A percentile compares a stretch with the other conserved stretches of the same genome.
phyloP scores from a whole-genome alignment of 2,329 filamentous ascomycete species.

The Microascus cirrosus region DNA sequence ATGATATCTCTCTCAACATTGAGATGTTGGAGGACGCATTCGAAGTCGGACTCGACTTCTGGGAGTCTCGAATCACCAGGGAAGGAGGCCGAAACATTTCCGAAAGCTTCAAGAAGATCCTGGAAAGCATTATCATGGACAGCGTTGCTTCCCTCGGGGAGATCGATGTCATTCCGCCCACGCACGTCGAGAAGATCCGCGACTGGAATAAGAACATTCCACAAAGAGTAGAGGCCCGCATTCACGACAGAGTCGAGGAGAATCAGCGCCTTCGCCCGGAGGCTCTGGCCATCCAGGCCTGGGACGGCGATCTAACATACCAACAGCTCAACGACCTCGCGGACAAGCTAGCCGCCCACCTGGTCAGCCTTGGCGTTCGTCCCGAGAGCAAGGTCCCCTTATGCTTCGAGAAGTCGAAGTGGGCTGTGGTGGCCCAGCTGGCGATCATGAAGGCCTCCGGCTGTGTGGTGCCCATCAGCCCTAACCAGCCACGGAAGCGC shows the following conservation, averaged over 20 bases:
- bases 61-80: neutral
- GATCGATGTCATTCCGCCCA: neutral
- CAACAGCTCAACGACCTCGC: neutral
- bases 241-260: neutral
- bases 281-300: neutral
- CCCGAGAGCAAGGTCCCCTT: neutral
- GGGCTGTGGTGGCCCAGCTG: neutral
- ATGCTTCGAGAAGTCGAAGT: neutral
- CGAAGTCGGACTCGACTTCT: neutral
- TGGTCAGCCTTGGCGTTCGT: neutral
- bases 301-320: neutral
- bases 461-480: neutral
- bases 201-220: neutral
- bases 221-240: neutral
- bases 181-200: neutral
- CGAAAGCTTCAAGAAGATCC: neutral
- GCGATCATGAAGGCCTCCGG: neutral
- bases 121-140: neutral
- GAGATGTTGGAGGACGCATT: neutral
- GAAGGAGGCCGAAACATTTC: neutral
- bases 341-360: neutral
- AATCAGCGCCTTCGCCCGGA: neutral
- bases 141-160: neutral
- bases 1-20: neutral
- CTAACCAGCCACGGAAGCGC: neutral